phyloP scores from a whole-genome alignment of 345 rosid genomes.

The Eutrema japonicum region DNA sequence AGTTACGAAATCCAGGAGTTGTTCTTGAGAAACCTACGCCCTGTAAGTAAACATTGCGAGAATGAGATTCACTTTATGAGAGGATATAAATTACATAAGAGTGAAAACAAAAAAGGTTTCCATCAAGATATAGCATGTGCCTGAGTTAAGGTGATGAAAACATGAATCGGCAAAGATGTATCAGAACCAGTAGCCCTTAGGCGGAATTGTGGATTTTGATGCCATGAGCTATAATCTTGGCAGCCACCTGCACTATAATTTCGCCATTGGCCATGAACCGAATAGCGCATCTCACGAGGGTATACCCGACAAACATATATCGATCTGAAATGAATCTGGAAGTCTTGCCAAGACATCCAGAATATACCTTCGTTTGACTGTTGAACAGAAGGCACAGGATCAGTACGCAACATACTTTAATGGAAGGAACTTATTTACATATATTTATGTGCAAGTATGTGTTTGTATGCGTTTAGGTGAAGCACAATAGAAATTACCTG shows the following conservation, averaged over 20 bases:
- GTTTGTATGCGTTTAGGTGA: not conserved
- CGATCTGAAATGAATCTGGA: constrained; percentile 99
- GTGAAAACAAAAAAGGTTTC: not conserved
- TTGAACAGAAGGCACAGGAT: constrained; percentile 42
- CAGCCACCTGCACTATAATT: constrained; percentile 99
- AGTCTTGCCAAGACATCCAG: constrained; percentile 99
- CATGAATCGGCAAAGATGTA: constrained; percentile 89
- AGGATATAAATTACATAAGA: constrained; percentile 1
- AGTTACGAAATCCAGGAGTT: constrained; percentile 88
- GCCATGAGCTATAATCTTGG: constrained; percentile 98
- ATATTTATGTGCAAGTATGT: not conserved
- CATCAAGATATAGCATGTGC: constrained; percentile 43
- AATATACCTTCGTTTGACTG: constrained; percentile 99
- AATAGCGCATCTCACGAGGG: constrained; percentile 97
- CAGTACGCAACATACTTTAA: constrained; percentile 23
- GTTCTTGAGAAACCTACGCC: constrained; percentile 99
- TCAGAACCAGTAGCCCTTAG: constrained; percentile 89
- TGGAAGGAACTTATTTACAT: not conserved
- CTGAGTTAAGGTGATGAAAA: constrained; percentile 97
- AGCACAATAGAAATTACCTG: constrained; percentile 58
- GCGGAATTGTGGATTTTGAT: constrained; percentile 98
- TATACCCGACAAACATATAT: constrained; percentile 97
- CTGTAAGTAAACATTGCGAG: constrained; percentile 47
- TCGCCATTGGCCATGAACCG: constrained; percentile 96
- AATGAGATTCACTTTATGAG: constrained; percentile 4